Evolutionary conservation across 306 rosid species (phyloP), one percentile per base, ranked within the genome.

Genomic region (Canavalia gladiata): DNA sequence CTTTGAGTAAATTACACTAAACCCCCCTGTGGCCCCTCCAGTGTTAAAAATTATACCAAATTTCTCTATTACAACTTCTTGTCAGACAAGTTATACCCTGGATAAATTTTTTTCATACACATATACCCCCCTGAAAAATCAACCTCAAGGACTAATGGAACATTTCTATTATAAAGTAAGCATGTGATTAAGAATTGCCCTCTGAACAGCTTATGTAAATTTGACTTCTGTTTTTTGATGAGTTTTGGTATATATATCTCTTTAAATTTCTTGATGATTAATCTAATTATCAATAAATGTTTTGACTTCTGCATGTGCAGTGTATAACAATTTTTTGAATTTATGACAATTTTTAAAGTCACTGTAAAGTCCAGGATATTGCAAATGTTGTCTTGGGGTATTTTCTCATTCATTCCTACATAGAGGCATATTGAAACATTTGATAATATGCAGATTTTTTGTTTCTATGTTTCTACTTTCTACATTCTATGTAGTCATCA

Each of bases 371-470:
- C 54, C 79, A 33, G 41, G 64, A 63, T 42, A 70, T 77, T 34
- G 51, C 71, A 77, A 72, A 52, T 63, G 45, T 28, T 41, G 55
- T 52, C 79, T 52, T 79, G 76, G 67, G 34, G 41, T 43, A 41
- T 64, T 77, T 69, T 64, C 46, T 28, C 51, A 28, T 72, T 59
- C 12, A 43, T 58, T 47, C 57, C 65, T 30, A 51, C 73, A n/a
- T 58, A 8, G 41, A 45, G 28, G 2, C 80, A 34, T 70, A 76
- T 63, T 64, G 52, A 29, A 29, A 41, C 46, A 52, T 73, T 67
- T 66, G 50, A 74, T 35, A n/a, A 69, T 46, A 12, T 45, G 68
- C 74, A 41, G 33, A n/a, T 75, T 7, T 77, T 74, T 87, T 59
- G 41, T 37, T 37, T 37, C 41, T 37, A 25, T 75, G 42, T 76